Evolutionary conservation across 805 yeast species (phyloP), one percentile per base, ranked within the genome.

Genomic region (Metschnikowia lochheadii): DNA sequence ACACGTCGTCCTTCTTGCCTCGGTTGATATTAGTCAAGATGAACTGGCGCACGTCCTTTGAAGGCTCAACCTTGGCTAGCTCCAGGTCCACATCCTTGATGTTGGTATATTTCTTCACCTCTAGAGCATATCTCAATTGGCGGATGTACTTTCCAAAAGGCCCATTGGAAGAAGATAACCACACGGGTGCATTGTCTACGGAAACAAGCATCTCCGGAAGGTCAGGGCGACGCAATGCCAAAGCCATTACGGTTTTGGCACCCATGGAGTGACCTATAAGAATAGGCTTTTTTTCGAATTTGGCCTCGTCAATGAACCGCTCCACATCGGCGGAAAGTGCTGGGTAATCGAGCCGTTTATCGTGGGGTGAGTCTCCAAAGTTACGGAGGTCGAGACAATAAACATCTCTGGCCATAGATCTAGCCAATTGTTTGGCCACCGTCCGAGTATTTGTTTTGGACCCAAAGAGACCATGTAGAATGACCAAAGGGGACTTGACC

Each of bases 321-420:
- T 84, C 89, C n/a, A 92, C 89, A 64, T 92, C 99, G 0, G 87
- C 84, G 0, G 96, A 85, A 71, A 92, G 72, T 1, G 91, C 73
- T 1, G 87, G 85, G 65, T 91, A 91, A 62, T 87, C 91, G 60
- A 87, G 88, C 31, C 85, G 70, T 0, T 66, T 62, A n/a, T 60
- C 63, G 58, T 87, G 95, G 1, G 97, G 97, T 1, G 96, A 87
- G n/a, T 78, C 82, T 1, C 99, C 99, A 64, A 91, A 97, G 67
- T 94, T 91, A 53, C 99, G 74, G 51, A 91, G 73, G 64, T 92
- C 98, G 15, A 86, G 62, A 56, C 88, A 79, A 62, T 78, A 85
- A 3, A 86, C 82, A 53, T 84, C 83, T 41, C 89, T 68, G 23
- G 71, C 64, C 51, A 85, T 61, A 11, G 61, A 56, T 18, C 65